Percentiles rank a stretch among this genome's conserved stretches.
phyloP scores from a whole-genome alignment of 2,329 filamentous ascomycete species.

The Ascochyta pisi region DNA sequence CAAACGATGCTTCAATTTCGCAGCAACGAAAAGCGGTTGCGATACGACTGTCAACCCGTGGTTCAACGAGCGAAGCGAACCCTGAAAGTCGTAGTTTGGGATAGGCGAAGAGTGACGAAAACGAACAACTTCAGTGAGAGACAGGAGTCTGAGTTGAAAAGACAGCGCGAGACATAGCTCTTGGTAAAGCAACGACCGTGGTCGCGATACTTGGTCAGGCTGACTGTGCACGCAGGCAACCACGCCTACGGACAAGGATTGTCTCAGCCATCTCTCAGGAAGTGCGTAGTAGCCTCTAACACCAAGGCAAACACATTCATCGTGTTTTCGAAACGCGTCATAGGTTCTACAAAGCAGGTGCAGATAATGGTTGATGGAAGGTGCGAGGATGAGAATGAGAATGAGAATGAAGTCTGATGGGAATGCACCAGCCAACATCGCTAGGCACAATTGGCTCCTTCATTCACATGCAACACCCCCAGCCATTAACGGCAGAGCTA shows the following conservation, averaged over 20 bases:
- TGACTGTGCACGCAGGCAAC: conserved; percentile 16
- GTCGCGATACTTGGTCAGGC: neutral
- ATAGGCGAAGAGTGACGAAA: neutral
- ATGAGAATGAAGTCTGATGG: too few species aligned
- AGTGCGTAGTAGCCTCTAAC: neutral
- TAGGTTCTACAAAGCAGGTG: neutral
- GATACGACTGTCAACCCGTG: neutral
- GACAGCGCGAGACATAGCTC: neutral
- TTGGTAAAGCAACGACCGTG: neutral
- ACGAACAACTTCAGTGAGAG: neutral
- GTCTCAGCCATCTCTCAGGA: neutral
- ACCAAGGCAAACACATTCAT: neutral
- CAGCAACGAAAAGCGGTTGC: neutral
- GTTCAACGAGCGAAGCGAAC: neutral
- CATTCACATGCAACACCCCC: too few species aligned
- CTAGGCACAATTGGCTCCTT: neutral
- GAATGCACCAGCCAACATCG: neutral
- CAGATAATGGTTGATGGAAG: neutral
- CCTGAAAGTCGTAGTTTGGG: neutral
- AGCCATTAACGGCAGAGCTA: too few species aligned
- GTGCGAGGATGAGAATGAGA: neutral
- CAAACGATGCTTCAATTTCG: neutral
- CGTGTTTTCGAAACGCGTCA: neutral
- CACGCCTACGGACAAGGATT: neutral
- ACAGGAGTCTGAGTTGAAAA: too few species aligned